Percentiles rank a stretch among this genome's conserved stretches.
These are phyloP conservation scores for Fusarium bactridioides DNA, from an alignment of 2,329 filamentous ascomycete species.

Conservation along the genomic window DNA sequence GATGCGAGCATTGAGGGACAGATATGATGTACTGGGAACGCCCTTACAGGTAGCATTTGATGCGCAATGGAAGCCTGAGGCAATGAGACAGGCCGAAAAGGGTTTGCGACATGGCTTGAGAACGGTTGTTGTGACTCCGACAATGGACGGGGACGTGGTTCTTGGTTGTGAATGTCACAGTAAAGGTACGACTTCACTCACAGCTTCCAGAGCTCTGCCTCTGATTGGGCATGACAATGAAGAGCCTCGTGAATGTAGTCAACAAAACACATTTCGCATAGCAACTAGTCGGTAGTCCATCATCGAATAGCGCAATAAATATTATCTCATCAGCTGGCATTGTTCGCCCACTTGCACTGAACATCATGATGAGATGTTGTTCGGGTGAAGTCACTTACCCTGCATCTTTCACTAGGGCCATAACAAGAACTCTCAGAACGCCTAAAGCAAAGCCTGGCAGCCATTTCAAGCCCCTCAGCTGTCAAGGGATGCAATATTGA, in stretches of 20 bases:
- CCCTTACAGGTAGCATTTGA: neutral
- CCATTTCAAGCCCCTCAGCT: neutral
- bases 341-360: neutral
- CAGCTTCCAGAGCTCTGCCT: neutral
- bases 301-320: fast-evolving
- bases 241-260: too few species aligned
- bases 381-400: neutral
- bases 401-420: neutral
- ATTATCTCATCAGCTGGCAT: neutral
- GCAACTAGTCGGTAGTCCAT: fast-evolving
- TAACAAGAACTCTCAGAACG: too few species aligned
- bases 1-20: neutral
- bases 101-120: neutral
- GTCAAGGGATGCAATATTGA: neutral
- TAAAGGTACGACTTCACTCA: neutral
- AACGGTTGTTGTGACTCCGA: neutral
- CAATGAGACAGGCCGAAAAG: neutral
- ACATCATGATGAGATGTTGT: neutral
- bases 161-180: neutral
- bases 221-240: neutral
- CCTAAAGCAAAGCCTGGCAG: neutral
- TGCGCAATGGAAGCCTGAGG: neutral
- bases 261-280: neutral
- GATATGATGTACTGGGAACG: neutral
- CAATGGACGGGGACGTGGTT: neutral